Evolutionary conservation across 2,329 filamentous ascomycete species (phyloP).

Genomic region (Gnomoniopsis smithogilvyi): DNA sequence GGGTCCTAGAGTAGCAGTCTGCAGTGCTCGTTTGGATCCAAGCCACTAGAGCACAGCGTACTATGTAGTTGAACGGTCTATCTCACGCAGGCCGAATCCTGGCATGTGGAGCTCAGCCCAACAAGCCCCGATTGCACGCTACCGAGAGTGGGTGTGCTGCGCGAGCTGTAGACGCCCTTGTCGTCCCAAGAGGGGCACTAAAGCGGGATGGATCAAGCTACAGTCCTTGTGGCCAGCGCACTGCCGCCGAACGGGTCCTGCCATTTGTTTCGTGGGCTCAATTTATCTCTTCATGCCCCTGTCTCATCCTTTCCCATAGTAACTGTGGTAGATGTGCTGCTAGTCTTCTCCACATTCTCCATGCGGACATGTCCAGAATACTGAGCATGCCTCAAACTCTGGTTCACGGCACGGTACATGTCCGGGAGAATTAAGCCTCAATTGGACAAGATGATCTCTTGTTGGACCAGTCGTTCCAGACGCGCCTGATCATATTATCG

Average conservation of each 20-base stretch:
- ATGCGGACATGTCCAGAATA: neutral
- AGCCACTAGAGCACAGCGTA: neutral
- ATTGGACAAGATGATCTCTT: neutral
- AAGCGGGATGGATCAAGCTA: too few species aligned
- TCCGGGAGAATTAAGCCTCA: neutral
- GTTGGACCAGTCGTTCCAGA: neutral
- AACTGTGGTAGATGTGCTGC: neutral
- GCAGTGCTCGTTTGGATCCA: slow-evolving; percentile 3
- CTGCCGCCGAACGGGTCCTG: neutral
- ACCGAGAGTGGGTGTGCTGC: neutral
- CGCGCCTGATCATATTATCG: neutral
- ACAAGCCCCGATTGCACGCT: neutral
- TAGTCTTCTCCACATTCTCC: neutral
- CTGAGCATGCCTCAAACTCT: neutral
- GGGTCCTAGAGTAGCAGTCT: neutral
- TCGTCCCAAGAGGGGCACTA: neutral
- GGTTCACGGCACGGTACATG: neutral
- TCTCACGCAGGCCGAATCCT: slow-evolving; percentile 8
- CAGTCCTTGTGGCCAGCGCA: neutral
- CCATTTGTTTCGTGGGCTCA: neutral
- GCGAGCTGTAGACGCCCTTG: neutral
- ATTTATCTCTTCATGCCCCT: neutral
- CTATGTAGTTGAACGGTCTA: neutral
- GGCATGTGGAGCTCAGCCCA: slow-evolving; percentile 10
- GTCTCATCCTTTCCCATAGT: neutral